Evolutionary conservation across 352 stramenopile genomes (phyloP).

Genomic region (Globisporangium recalcitrans): DNA sequence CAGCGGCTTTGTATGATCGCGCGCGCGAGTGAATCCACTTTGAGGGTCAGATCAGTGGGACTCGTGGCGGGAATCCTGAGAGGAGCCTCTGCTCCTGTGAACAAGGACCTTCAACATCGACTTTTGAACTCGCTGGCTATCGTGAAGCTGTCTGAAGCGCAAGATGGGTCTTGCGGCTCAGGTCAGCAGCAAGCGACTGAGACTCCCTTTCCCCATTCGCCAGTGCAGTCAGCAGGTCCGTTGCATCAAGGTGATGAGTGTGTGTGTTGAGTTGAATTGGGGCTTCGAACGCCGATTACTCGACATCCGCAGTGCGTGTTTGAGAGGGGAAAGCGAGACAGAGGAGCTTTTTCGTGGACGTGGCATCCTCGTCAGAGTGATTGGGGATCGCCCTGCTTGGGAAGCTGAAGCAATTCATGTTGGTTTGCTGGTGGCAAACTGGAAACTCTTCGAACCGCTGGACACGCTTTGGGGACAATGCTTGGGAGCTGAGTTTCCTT

Average conservation of each 20-base stretch:
- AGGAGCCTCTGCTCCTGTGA: neutral
- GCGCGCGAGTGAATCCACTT: conserved; percentile 4
- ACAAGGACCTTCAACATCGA: neutral
- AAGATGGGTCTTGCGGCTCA: no score
- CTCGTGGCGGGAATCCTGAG: neutral
- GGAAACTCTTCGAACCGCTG: neutral
- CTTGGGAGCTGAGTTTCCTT: neutral
- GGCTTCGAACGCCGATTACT: neutral
- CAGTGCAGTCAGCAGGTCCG: no score
- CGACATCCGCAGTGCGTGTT: neutral
- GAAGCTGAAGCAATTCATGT: neutral
- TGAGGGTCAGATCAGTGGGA: neutral
- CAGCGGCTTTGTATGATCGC: conserved; percentile 10
- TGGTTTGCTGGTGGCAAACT: neutral
- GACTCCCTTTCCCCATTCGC: no score
- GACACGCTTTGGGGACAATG: neutral
- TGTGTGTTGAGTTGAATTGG: neutral
- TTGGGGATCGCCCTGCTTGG: no score
- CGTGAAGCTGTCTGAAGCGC: neutral
- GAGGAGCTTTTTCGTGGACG: no score
- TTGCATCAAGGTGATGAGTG: neutral
- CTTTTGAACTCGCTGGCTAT: no score
- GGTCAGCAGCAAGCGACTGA: neutral
- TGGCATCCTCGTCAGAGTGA: no score
- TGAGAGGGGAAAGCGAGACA: neutral